Base-by-base conservation (phyloP, 176 grass and related monocot genomes). In the Hyparrhenia diplandra region DNA sequence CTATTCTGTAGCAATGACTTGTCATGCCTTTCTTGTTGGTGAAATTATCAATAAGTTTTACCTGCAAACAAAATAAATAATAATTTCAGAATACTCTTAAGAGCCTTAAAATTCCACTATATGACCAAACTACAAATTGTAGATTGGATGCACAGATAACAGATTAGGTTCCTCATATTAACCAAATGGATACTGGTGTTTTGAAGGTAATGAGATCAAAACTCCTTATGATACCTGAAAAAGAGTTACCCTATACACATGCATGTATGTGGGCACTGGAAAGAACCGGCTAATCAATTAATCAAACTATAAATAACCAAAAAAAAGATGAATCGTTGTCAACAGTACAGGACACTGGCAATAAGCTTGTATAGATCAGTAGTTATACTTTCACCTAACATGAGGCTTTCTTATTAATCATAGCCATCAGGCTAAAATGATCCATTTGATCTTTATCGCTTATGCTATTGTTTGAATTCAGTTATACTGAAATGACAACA, bases 11-110 rank as follows among this genome's bases (percentile, higher is more conserved):
- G 84, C 92, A 98, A 76, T 98, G 92, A 60, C 96, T 98, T 9
- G 95, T 95, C 92, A 95, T 93, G 42, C 95, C 95, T 86, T 98
- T 95, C 86, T 98, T 98, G 76, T 95, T 95, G 9, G 96, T 98
- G 60, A 95, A 95, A 91, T 95, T 95, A 65, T 98, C 96, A 32
- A 98, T 98, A 68, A 98, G 69, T 45, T 90, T 89, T 71, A 95
- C 92, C 96, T 98, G 85, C 64, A 85, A 66, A 57, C 11, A 25
- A 40, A 40, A 74, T 45, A 37, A 3, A 30, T 69, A 61, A 42
- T 36, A 71, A 54, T 8, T 64, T 20, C 37, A 35, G 64, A 59
- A 21, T 1, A 77, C 32, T 76, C 5, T 21, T 3, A 69, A 8
- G 18, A 62, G n/a, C 25, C 13, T 21, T 28, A 3, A 62, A 69